Evolutionary conservation across 257 asterid genomes (phyloP).

Genomic region (Primulina eburnea): DNA sequence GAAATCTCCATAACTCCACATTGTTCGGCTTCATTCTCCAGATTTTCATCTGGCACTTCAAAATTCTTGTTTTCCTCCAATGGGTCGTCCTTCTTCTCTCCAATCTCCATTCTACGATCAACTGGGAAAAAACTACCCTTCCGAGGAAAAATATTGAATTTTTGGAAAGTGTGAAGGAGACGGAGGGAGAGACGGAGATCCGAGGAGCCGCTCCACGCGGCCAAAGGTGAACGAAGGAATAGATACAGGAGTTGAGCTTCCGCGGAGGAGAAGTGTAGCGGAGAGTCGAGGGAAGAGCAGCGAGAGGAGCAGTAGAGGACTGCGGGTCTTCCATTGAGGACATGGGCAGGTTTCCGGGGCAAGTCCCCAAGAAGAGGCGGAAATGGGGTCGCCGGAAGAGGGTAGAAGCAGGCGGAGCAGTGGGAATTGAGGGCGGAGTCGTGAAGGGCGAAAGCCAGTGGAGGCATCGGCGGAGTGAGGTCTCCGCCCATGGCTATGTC

Average conservation of each 20-base stretch:
- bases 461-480: constrained; percentile 63
- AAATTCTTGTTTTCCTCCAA: background rate
- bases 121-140: constrained; percentile 13
- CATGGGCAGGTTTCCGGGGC: constrained; percentile 16
- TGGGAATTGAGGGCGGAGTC: constrained; percentile 45
- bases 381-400: constrained; percentile 35
- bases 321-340: constrained; percentile 24
- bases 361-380: constrained; percentile 2
- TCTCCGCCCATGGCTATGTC: constrained; percentile 46
- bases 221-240: constrained; percentile 28
- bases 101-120: constrained; percentile 20
- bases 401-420: constrained; percentile 70
- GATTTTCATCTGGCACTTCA: constrained; percentile 2
- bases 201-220: constrained; percentile 41
- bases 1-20: too few relatives aligned
- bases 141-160: background rate
- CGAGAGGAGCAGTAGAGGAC: constrained; percentile 62
- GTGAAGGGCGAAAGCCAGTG: constrained; percentile 63
- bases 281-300: constrained; percentile 58
- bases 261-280: constrained; percentile 54
- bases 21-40: background rate
- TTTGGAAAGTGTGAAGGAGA: constrained; percentile 38
- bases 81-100: background rate
- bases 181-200: constrained; percentile 80
- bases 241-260: constrained; percentile 39